Evolutionary conservation across 768 basidiomycete species (phyloP).

Genomic region (Xerocomus brunneocitrinus): DNA sequence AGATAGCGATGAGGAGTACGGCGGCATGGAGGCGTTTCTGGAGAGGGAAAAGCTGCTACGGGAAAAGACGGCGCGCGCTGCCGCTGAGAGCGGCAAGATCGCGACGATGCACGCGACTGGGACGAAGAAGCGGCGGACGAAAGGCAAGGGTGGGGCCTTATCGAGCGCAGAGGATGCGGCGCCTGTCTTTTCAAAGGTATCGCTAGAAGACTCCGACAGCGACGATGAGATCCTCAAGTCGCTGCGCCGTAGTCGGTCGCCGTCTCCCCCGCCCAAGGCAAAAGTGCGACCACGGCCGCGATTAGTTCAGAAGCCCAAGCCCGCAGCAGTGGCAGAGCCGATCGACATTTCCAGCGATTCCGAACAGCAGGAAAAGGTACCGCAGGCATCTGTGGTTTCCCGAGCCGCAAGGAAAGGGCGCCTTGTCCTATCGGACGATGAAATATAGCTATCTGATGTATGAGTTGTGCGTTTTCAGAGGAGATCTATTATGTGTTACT

Average conservation of each 20-base stretch:
- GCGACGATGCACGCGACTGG: constrained; percentile 43
- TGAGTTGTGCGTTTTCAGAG: constrained; percentile 4
- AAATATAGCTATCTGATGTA: constrained; percentile 20
- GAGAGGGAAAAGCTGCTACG: constrained; percentile 64
- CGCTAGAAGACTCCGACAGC: constrained; percentile 18
- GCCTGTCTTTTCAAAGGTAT: constrained; percentile 12
- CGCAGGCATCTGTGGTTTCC: not conserved
- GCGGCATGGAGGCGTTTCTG: constrained; percentile 78
- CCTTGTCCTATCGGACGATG: constrained; percentile 39
- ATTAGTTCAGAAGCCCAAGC: constrained; percentile 35
- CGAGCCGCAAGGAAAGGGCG: constrained; percentile 25
- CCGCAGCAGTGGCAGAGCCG: constrained; percentile 2
- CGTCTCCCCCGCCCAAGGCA: constrained; percentile 14
- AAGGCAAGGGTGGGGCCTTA: constrained; percentile 41
- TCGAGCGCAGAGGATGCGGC: constrained; percentile 29
- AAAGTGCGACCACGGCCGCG: constrained; percentile 36
- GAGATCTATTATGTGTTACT: constrained; percentile 2
- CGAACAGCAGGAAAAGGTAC: constrained; percentile 5
- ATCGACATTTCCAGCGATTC: constrained; percentile 24
- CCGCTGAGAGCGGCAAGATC: constrained; percentile 40
- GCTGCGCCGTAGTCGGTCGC: constrained; percentile 25
- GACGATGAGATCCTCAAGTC: constrained; percentile 23
- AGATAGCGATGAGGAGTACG: constrained; percentile 84
- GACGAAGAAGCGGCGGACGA: constrained; percentile 55
- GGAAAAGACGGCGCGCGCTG: constrained; percentile 45